Conservation (phyloP, 2,329 filamentous ascomycete genomes). For the Cladosporium sp. region DNA sequence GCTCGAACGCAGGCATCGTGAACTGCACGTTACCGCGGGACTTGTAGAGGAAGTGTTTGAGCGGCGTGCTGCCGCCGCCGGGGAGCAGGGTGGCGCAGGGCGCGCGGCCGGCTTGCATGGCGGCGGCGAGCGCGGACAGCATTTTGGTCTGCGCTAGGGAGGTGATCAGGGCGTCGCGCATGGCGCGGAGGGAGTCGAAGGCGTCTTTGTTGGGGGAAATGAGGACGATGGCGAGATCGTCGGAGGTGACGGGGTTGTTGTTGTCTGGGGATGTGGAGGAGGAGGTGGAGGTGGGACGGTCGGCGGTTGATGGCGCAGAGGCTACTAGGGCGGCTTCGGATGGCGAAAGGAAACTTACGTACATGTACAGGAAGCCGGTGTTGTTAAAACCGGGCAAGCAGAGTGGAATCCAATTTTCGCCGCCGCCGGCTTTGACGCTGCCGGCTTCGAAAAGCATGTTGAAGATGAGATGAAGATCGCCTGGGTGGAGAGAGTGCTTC, state of each 20-base stretch:
- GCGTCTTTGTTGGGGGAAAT: conserved; percentile 92
- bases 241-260: conserved; percentile 33
- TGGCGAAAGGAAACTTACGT: conserved; percentile 84
- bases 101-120: conserved; percentile 70
- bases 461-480: conserved; percentile 93
- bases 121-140: conserved; percentile 70
- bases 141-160: conserved; percentile 75
- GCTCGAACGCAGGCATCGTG: conserved; percentile 78
- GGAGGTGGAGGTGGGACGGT: background rate
- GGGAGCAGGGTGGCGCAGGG: conserved; percentile 73
- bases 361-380: conserved; percentile 96
- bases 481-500: conserved; percentile 91
- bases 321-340: conserved; percentile 18
- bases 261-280: background rate
- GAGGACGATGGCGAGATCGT: conserved; percentile 83
- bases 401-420: conserved; percentile 96
- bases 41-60: conserved; percentile 95
- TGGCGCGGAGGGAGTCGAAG: conserved; percentile 83
- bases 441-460: conserved; percentile 99
- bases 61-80: conserved; percentile 58
- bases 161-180: conserved; percentile 62
- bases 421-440: conserved; percentile 85
- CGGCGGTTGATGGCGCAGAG: conserved; percentile 19
- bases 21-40: conserved; percentile 94
- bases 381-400: conserved; percentile 98